Percentiles rank a stretch among this genome's conserved stretches.
Conservation (phyloP, 2,329 filamentous ascomycete species). For the Xenosphaeropsis pyriputrescens region DNA sequence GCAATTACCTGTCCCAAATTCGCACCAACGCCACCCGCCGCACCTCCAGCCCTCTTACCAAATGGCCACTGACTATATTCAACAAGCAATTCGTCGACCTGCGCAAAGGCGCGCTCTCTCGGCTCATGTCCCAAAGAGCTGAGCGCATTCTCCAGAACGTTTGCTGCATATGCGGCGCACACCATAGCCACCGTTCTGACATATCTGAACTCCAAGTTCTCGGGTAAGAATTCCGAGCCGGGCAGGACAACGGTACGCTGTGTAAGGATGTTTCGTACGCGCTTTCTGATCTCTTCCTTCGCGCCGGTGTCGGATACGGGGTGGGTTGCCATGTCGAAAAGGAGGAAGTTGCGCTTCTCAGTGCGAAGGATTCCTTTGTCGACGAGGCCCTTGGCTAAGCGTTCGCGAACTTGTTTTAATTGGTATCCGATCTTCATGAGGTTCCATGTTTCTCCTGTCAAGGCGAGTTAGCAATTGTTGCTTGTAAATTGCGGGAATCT, state of each 20-base stretch:
- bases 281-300: constrained; percentile 91
- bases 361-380: constrained; percentile 98
- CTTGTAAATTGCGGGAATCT: no score
- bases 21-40: constrained; percentile 70
- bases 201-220: constrained; percentile 89
- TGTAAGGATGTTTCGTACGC: constrained; percentile 84
- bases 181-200: constrained; percentile 89
- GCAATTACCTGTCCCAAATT: constrained; percentile 79
- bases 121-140: constrained; percentile 88
- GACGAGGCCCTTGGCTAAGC: constrained; percentile 89
- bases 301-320: constrained; percentile 91
- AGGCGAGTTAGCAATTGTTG: no score
- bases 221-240: constrained; percentile 76
- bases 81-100: constrained; percentile 88
- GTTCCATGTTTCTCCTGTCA: constrained; percentile 95
- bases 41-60: constrained; percentile 60
- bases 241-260: constrained; percentile 88
- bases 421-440: constrained; percentile 99
- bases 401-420: constrained; percentile 96
- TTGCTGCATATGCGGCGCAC: constrained; percentile 93
- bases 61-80: constrained; percentile 99
- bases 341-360: constrained; percentile 97
- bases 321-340: constrained; percentile 99
- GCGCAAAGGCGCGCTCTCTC: constrained; percentile 84
- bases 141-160: constrained; percentile 95